Conservation (phyloP, 129 eudicot species). For the Tagetes patula region DNA sequence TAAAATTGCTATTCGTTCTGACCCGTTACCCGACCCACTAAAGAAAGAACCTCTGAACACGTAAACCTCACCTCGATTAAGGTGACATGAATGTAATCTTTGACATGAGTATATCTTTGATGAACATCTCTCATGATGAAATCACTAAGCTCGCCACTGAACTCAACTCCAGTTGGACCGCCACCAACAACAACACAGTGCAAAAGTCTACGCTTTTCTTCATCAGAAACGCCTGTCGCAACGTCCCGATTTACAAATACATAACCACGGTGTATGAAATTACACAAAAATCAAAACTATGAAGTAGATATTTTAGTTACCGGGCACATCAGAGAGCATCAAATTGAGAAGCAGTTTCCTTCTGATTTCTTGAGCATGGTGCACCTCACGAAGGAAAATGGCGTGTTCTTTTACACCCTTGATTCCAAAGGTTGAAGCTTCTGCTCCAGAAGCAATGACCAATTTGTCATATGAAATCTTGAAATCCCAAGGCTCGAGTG, state of each 20-base stretch:
- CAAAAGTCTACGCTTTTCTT: slow-evolving; percentile 84
- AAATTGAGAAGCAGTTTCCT: slow-evolving; percentile 82
- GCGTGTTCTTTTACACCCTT: slow-evolving; percentile 88
- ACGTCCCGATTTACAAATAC: too few species aligned
- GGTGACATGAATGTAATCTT: slow-evolving; percentile 87
- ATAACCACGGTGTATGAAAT: not conserved
- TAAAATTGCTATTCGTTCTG: not conserved
- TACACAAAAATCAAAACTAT: not conserved
- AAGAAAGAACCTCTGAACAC: slow-evolving; percentile 7
- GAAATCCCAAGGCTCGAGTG: slow-evolving; percentile 73
- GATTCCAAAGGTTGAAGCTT: slow-evolving; percentile 93
- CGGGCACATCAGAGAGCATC: slow-evolving; percentile 93
- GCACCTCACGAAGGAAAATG: slow-evolving; percentile 89
- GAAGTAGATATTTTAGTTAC: slow-evolving; percentile 30
- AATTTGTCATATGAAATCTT: slow-evolving; percentile 81
- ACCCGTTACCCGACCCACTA: not conserved
- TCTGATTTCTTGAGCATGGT: slow-evolving; percentile 95
- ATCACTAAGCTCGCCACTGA: slow-evolving; percentile 98
- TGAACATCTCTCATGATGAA: slow-evolving; percentile 84
- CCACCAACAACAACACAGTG: slow-evolving; percentile 99
- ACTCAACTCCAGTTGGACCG: slow-evolving; percentile 98
- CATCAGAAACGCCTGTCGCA: slow-evolving; percentile 64
- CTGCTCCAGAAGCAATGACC: slow-evolving; percentile 87
- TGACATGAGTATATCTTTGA: slow-evolving; percentile 85
- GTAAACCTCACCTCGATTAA: slow-evolving; percentile 73